These are phyloP conservation scores for Puccinia triticina DNA, from an alignment of 1,284 basidiomycete species.

Conservation along the genomic window DNA sequence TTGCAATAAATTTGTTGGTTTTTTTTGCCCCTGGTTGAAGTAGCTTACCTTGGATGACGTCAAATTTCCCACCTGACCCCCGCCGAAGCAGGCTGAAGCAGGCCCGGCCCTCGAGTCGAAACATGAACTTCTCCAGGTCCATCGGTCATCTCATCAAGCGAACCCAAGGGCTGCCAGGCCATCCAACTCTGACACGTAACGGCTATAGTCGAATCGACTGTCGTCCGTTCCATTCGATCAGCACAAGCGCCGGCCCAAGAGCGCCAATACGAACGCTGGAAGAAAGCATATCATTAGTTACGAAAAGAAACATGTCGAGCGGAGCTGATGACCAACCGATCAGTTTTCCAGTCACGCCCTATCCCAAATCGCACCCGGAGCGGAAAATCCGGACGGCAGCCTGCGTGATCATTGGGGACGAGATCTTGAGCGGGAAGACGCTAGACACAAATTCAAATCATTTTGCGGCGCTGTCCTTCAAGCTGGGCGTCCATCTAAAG, in stretches of 20 bases:
- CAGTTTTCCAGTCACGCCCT: slow-evolving; percentile 66
- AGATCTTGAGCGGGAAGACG: slow-evolving; percentile 83
- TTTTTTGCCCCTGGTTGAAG: too few relatives aligned
- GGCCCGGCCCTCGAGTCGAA: too few relatives aligned
- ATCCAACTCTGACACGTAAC: background rate
- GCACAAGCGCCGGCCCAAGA: background rate
- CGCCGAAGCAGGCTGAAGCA: too few relatives aligned
- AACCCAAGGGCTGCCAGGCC: background rate
- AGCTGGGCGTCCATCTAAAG: slow-evolving; percentile 76
- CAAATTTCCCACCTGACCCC: too few relatives aligned
- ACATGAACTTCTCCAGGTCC: too few relatives aligned
- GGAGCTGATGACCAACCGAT: background rate
- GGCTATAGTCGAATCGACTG: background rate
- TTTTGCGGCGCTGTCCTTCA: slow-evolving; percentile 72
- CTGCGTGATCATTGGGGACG: slow-evolving; percentile 77
- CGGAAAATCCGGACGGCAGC: slow-evolving; percentile 74
- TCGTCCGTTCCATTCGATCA: background rate
- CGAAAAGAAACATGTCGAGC: background rate
- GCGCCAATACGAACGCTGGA: background rate
- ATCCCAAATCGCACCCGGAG: slow-evolving; percentile 70
- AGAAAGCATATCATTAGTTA: too few relatives aligned
- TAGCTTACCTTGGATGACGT: too few relatives aligned
- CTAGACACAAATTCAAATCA: slow-evolving; percentile 75
- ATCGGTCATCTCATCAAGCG: background rate
- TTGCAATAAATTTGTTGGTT: too few relatives aligned